phyloP scores from a whole-genome alignment of 371 early-diverging fungal species.

The Rhizopus microsporus region DNA sequence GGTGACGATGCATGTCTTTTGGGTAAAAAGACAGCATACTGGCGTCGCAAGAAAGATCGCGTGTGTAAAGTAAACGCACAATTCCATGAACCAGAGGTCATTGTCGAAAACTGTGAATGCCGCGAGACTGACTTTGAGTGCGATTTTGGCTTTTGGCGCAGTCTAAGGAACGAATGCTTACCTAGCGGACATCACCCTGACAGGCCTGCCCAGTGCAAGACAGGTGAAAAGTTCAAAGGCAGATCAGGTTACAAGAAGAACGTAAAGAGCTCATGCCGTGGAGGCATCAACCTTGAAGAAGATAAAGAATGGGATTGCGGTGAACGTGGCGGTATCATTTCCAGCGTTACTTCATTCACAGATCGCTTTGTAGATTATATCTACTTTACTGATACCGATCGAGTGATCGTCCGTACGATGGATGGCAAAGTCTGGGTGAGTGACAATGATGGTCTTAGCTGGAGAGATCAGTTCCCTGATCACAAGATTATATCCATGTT shows the following conservation, averaged over 20 bases:
- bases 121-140: constrained; percentile 78
- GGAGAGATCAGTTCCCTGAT: constrained; percentile 55
- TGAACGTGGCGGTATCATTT: constrained; percentile 29
- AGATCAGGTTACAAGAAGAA: constrained; percentile 74
- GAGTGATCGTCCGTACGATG: constrained; percentile 58
- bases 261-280: constrained; percentile 60
- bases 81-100: constrained; percentile 59
- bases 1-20: constrained; percentile 48
- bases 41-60: constrained; percentile 79
- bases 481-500: constrained; percentile 54
- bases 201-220: constrained; percentile 61
- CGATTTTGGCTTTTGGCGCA: constrained; percentile 77
- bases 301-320: constrained; percentile 53
- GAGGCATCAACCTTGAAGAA: constrained; percentile 62
- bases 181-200: constrained; percentile 70
- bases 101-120: constrained; percentile 64
- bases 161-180: constrained; percentile 62
- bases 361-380: constrained; percentile 58
- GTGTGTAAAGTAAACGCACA: constrained; percentile 71
- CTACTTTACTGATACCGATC: constrained; percentile 64
- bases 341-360: constrained; percentile 43
- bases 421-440: constrained; percentile 64
- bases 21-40: constrained; percentile 58
- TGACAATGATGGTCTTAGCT: constrained; percentile 74
- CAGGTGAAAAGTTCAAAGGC: constrained; percentile 57